These are phyloP conservation scores for Nakazawaea molendinolei DNA, from an alignment of 805 yeast genomes.

Conservation along the genomic window DNA sequence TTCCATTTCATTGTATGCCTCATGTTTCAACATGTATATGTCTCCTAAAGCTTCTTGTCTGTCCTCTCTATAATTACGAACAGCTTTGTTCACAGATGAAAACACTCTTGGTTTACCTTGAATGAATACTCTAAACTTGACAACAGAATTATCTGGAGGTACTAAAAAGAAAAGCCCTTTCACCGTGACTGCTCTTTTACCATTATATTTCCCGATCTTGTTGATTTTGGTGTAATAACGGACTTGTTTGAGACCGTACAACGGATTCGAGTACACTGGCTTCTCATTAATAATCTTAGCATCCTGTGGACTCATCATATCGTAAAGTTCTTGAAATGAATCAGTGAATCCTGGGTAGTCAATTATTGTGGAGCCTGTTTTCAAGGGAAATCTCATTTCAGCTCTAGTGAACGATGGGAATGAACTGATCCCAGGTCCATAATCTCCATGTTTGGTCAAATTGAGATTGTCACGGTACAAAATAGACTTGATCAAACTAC, in stretches of 20 bases:
- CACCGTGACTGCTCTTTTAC: constrained; percentile 27
- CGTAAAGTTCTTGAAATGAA: constrained; percentile 22
- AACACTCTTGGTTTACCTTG: constrained; percentile 33
- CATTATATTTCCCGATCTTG: constrained; percentile 14
- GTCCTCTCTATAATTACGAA: constrained; percentile 13
- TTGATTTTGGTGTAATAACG: constrained; percentile 14
- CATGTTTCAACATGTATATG: constrained; percentile 16
- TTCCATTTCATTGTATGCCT: constrained; percentile 25
- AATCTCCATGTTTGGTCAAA: constrained; percentile 19
- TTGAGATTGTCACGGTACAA: constrained; percentile 19
- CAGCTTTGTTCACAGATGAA: constrained; percentile 25
- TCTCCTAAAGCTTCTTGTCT: constrained; percentile 20
- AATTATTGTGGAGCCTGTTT: constrained; percentile 19
- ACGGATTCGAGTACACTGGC: constrained; percentile 9
- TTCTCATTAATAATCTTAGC: constrained; percentile 10
- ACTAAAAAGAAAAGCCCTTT: constrained; percentile 58
- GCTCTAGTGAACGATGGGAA: constrained; percentile 72
- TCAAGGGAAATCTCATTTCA: constrained; percentile 32
- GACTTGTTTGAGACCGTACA: constrained; percentile 9
- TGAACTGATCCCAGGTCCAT: constrained; percentile 40
- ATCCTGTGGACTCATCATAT: constrained; percentile 17
- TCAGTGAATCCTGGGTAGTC: constrained; percentile 44
- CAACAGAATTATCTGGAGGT: constrained; percentile 45
- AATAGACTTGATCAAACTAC: constrained; percentile 48
- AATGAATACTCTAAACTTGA: constrained; percentile 40